Base-by-base conservation (phyloP, 2,329 filamentous ascomycete species). In the Catunica adiposa region DNA sequence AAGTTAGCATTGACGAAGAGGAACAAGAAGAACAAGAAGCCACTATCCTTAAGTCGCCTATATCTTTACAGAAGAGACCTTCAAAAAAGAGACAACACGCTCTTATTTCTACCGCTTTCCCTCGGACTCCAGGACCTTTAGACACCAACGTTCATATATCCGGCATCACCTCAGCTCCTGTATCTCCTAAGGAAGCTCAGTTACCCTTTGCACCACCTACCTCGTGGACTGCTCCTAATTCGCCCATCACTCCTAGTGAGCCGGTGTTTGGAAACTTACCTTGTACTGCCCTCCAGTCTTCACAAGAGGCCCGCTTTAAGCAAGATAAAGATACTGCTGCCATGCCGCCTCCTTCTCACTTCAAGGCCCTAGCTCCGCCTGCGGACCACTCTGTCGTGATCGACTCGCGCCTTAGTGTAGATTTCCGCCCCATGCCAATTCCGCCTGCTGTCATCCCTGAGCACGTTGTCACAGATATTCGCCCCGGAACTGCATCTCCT, bases 351-450 rank as follows among this genome's bases (percentile, higher is more conserved):
- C 26, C 56, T 54, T 48, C 56, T 11, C 8, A 42, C 4, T 54
- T 51, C 37, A 26, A 50, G n/a, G 38, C 51, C 1, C 46, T 57
- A 9, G 29, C 38, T 17, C 26, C 55, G n/a, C 38, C 52, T 25
- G 44, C 52, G 3, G 51, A 54, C 51, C 15, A 44, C 44, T 51
- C 52, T 3, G 54, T 57, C 44, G 46, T 57, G 29, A 51, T 57
- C 17, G 56, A 57, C 29, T 52, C 56, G 9, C 56, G 52, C 4
- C 47, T 57, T 23, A 57, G 56, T 38, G 52, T 57, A 11, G 56
- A 57, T 15, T 47, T 57, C 40, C 44, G 46, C 11, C 23, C 42
- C 9, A 47, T 38, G 17, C 17, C 51, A 4, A 34, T n/a, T 15
- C 34, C 34, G 9, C 54, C 54, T 14, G 23, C n/a, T 23, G 20